Evolutionary conservation across 768 basidiomycete species (phyloP).

Genomic region (Tylopilus felleus): DNA sequence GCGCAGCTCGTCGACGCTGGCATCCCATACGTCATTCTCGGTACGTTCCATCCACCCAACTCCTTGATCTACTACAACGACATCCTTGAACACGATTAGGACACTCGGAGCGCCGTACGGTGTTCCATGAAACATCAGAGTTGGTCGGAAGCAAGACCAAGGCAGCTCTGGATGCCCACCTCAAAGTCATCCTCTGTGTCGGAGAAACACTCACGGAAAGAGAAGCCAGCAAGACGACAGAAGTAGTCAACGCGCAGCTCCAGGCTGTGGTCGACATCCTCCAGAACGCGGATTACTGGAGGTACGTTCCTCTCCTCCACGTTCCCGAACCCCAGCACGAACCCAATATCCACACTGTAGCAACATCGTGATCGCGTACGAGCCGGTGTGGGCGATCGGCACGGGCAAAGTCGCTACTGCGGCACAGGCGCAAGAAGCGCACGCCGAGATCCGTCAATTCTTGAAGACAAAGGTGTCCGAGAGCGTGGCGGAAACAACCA

Average conservation of each 20-base stretch:
- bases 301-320: slow-evolving; percentile 42
- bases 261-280: slow-evolving; percentile 65
- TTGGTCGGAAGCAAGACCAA: slow-evolving; percentile 83
- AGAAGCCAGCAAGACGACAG: slow-evolving; percentile 70
- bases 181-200: slow-evolving; percentile 92
- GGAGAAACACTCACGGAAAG: slow-evolving; percentile 92
- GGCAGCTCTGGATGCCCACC: slow-evolving; percentile 68
- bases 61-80: not conserved
- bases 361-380: slow-evolving; percentile 92
- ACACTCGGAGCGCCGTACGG: slow-evolving; percentile 92
- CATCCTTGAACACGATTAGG: slow-evolving; percentile 40
- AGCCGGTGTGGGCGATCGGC: slow-evolving; percentile 98
- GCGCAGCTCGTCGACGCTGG: slow-evolving; percentile 81
- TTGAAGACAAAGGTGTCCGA: slow-evolving; percentile 61
- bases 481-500: slow-evolving; percentile 64
- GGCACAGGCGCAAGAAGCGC: slow-evolving; percentile 90
- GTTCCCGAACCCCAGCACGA: not conserved
- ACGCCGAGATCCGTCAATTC: slow-evolving; percentile 77
- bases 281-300: slow-evolving; percentile 66
- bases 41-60: slow-evolving; percentile 35
- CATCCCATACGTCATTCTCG: slow-evolving; percentile 90
- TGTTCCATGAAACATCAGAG: slow-evolving; percentile 87
- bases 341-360: slow-evolving; percentile 35
- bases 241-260: slow-evolving; percentile 81
- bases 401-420: slow-evolving; percentile 94